These are phyloP conservation scores for Karstenula rhodostoma DNA, from an alignment of 2,329 filamentous ascomycete genomes.

Conservation along the genomic window DNA sequence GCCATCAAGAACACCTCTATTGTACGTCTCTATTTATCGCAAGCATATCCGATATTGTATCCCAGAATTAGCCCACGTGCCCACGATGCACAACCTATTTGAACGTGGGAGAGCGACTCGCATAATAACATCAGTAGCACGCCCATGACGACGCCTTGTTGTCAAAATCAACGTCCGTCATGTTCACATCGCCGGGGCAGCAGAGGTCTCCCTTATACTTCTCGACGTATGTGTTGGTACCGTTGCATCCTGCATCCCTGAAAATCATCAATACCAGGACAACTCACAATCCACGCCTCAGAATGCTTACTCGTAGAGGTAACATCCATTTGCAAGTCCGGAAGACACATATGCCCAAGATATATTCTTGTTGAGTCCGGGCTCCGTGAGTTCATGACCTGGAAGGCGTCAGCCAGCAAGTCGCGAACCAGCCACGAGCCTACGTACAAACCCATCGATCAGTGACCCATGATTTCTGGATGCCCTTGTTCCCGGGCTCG, in stretches of 20 bases:
- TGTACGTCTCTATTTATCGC: background rate
- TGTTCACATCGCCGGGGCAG: constrained; percentile 30
- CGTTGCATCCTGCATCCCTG: constrained; percentile 27
- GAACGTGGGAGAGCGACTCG: background rate
- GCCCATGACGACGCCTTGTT: constrained; percentile 19
- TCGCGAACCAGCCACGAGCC: background rate
- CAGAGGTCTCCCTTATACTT: constrained; percentile 32
- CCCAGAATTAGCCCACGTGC: too few relatives aligned
- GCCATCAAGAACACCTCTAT: background rate
- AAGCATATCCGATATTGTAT: background rate
- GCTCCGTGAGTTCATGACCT: constrained; percentile 23
- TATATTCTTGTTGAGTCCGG: constrained; percentile 28
- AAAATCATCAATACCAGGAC: background rate
- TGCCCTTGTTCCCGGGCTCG: constrained; percentile 23
- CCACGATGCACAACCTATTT: too few relatives aligned
- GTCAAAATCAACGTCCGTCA: constrained; percentile 30
- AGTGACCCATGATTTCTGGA: constrained; percentile 25
- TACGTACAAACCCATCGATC: constrained; percentile 28
- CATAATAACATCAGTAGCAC: constrained; percentile 9
- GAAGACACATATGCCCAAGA: constrained; percentile 32
- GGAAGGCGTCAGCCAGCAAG: background rate
- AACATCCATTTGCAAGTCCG: constrained; percentile 31
- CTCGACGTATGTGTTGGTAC: constrained; percentile 23
- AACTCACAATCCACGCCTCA: background rate
- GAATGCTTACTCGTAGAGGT: constrained; percentile 29